Evolutionary conservation across 2,329 filamentous ascomycete species (phyloP).

Genomic region (Ophioceras dolichostomum): DNA sequence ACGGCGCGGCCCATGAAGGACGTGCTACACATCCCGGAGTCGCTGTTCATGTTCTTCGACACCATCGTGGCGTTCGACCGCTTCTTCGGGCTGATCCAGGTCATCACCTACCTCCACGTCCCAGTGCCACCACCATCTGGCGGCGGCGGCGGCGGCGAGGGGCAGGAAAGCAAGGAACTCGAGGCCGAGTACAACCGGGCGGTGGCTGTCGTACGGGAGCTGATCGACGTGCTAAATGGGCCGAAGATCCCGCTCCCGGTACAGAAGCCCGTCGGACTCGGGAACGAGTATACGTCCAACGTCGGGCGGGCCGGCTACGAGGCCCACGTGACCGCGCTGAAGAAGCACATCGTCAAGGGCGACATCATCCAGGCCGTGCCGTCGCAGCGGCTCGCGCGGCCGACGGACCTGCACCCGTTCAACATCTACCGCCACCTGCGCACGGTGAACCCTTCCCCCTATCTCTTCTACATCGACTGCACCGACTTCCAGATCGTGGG

Average conservation of each 20-base stretch:
- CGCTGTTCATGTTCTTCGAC: conserved; percentile 93
- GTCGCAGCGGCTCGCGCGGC: conserved; percentile 82
- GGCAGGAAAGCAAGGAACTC: conserved; percentile 31
- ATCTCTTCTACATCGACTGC: conserved; percentile 93
- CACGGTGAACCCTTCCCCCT: conserved; percentile 95
- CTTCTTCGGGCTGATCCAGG: conserved; percentile 84
- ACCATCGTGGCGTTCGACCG: conserved; percentile 91
- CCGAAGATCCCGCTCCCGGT: conserved; percentile 66
- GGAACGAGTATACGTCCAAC: conserved; percentile 80
- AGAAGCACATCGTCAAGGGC: conserved; percentile 80
- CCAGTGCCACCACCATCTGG: conserved; percentile 35
- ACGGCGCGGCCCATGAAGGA: conserved; percentile 85
- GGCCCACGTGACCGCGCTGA: conserved; percentile 71
- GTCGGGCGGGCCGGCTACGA: conserved; percentile 85
- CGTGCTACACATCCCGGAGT: conserved; percentile 79
- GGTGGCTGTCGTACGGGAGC: conserved; percentile 47
- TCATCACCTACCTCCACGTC: conserved; percentile 74
- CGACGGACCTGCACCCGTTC: conserved; percentile 87
- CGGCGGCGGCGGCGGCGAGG: conserved; percentile 15
- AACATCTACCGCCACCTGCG: conserved; percentile 95
- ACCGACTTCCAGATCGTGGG: conserved; percentile 89
- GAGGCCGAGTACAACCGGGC: conserved; percentile 59
- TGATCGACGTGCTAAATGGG: conserved; percentile 60
- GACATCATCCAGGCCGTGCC: conserved; percentile 98
- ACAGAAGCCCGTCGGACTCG: conserved; percentile 59